Conservation (phyloP, 352 stramenopile species). For the Phytopythium sindhum region DNA sequence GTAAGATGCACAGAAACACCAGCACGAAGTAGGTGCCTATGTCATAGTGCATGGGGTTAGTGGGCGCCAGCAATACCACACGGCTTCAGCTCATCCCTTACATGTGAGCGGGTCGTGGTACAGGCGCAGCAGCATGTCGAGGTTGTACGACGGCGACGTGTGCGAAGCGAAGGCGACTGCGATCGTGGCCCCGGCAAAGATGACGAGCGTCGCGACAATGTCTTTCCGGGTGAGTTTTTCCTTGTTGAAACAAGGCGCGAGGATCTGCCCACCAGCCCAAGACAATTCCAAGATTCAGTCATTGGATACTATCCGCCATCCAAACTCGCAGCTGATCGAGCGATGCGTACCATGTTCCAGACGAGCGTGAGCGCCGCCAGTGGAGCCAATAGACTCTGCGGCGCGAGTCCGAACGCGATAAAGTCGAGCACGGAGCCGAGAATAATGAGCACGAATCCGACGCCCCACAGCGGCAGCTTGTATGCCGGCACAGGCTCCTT, state of each 20-base stretch:
- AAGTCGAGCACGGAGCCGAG: constrained; percentile 88
- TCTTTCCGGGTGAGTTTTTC: constrained; percentile 81
- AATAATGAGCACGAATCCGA: constrained; percentile 82
- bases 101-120: constrained; percentile 74
- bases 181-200: constrained; percentile 80
- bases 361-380: constrained; percentile 88
- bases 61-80: not conserved
- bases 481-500: constrained; percentile 54
- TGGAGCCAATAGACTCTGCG: constrained; percentile 84
- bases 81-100: constrained; percentile 2
- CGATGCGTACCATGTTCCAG: constrained; percentile 80
- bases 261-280: constrained; percentile 33
- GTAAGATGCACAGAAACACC: constrained; percentile 43
- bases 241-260: constrained; percentile 86
- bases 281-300: not conserved
- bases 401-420: constrained; percentile 87
- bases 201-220: constrained; percentile 75
- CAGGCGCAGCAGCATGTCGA: constrained; percentile 73
- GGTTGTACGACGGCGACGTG: constrained; percentile 78
- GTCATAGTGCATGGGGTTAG: not conserved
- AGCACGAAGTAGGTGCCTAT: constrained; percentile 53
- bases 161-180: constrained; percentile 83
- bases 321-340: not conserved
- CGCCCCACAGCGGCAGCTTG: constrained; percentile 74
- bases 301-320: no score